Conservation (phyloP, 1,284 basidiomycete genomes). For the Fistulinella cinereoalba region DNA sequence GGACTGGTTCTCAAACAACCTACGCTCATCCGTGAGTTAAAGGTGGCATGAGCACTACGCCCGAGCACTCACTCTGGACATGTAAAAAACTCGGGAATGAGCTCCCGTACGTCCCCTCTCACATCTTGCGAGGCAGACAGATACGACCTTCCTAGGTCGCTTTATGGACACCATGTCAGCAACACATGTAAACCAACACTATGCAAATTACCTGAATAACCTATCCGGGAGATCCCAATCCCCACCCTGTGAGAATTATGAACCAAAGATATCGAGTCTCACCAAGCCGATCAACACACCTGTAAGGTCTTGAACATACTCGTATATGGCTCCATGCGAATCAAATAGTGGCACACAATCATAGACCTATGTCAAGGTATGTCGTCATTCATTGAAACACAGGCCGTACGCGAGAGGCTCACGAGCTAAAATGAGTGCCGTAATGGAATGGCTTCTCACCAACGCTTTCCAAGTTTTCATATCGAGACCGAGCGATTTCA, state of each 20-base stretch:
- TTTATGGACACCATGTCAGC: slow-evolving; percentile 32
- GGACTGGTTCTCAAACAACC: slow-evolving; percentile 71
- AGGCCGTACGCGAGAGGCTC: neutral
- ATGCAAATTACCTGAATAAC: slow-evolving; percentile 64
- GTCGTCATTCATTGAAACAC: slow-evolving; percentile 1
- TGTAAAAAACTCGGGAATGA: slow-evolving; percentile 92
- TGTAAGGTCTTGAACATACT: slow-evolving; percentile 91
- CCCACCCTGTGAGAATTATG: slow-evolving; percentile 55
- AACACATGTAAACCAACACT: neutral
- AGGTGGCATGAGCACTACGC: neutral
- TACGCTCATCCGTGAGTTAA: slow-evolving; percentile 28
- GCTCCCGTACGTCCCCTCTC: slow-evolving; percentile 90
- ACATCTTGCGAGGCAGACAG: slow-evolving; percentile 84
- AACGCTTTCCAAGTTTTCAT: slow-evolving; percentile 76
- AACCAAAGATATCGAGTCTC: neutral
- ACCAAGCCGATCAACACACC: slow-evolving; percentile 28
- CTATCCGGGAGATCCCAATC: slow-evolving; percentile 96
- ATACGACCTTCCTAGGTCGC: slow-evolving; percentile 76
- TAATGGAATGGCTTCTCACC: slow-evolving; percentile 89
- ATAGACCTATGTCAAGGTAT: slow-evolving; percentile 55
- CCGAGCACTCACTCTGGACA: slow-evolving; percentile 56
- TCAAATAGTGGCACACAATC: slow-evolving; percentile 95
- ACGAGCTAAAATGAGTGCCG: slow-evolving; percentile 91
- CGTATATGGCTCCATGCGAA: slow-evolving; percentile 87
- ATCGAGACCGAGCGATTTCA: slow-evolving; percentile 74